phyloP scores from a whole-genome alignment of 768 basidiomycete genomes.

The Leccinum barrowsii region DNA sequence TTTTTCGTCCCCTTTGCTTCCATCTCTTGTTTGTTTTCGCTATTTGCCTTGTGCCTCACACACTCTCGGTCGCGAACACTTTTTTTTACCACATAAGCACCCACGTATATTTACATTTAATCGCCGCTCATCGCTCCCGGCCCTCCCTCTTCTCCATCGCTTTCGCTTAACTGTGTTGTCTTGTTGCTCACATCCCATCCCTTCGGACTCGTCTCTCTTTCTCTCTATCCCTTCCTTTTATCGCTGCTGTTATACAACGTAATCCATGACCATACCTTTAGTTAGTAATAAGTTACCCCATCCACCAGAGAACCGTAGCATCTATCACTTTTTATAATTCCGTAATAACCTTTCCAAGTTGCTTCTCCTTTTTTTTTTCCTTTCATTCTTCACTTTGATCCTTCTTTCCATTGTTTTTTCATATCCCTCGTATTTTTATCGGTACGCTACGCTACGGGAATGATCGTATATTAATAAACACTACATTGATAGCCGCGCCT shows the following conservation, averaged over 20 bases:
- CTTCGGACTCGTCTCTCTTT: background rate
- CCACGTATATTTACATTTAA: constrained; percentile 21
- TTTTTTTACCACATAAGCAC: constrained; percentile 7
- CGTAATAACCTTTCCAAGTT: background rate
- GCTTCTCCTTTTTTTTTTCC: background rate
- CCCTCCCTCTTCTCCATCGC: background rate
- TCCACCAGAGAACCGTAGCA: background rate
- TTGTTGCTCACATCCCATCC: constrained; percentile 2
- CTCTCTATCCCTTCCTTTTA: background rate
- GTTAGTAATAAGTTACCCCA: background rate
- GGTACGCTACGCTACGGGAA: background rate
- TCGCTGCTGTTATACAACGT: background rate
- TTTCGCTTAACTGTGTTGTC: constrained; percentile 26
- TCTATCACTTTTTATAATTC: background rate
- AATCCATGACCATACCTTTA: background rate
- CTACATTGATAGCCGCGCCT: background rate
- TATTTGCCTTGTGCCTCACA: background rate
- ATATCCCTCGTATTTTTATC: background rate
- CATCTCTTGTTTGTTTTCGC: background rate
- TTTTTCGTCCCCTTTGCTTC: background rate
- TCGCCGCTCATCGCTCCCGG: constrained; percentile 6
- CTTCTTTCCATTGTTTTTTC: background rate
- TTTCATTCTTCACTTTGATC: background rate
- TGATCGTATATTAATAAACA: background rate
- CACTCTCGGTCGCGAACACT: background rate